These are phyloP conservation scores for Spirogloea muscicola DNA, from an alignment of 139 green algal species.

Conservation along the genomic window DNA sequence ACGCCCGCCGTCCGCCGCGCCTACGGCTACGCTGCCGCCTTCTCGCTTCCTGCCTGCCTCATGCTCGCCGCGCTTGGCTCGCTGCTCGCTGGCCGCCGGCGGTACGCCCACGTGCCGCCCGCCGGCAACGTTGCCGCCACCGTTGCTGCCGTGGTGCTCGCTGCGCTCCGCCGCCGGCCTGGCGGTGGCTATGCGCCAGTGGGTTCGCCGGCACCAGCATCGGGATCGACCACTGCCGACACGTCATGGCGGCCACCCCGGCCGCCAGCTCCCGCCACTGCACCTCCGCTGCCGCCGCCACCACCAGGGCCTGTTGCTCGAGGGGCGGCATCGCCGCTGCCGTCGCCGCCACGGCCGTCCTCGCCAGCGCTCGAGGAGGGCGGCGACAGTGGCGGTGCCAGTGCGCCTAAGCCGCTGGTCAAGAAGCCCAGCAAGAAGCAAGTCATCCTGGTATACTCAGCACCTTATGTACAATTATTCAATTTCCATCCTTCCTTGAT, in stretches of 20 bases:
- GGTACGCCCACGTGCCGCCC: slow-evolving; percentile 36
- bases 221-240: not conserved
- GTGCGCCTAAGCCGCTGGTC: not conserved
- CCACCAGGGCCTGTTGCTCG: too few species aligned
- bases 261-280: not conserved
- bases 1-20: slow-evolving; percentile 45
- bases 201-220: not conserved
- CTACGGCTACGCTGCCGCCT: slow-evolving; percentile 51
- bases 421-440: not conserved
- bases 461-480: not conserved
- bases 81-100: slow-evolving; percentile 22
- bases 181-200: not conserved
- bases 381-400: too few species aligned
- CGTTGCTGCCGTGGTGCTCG: slow-evolving; percentile 7
- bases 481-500: not conserved
- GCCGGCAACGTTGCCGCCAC: slow-evolving; percentile 29
- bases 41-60: slow-evolving; percentile 32
- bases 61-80: slow-evolving; percentile 35
- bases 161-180: not conserved
- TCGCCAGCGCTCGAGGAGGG: too few species aligned
- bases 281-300: too few species aligned
- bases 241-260: not conserved
- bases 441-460: not conserved
- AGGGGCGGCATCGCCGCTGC: too few species aligned
- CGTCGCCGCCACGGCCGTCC: too few species aligned